Evolutionary conservation across 2,329 filamentous ascomycete species (phyloP), one percentile per base, ranked within the genome.

Genomic region (Canariomyces notabilis): DNA sequence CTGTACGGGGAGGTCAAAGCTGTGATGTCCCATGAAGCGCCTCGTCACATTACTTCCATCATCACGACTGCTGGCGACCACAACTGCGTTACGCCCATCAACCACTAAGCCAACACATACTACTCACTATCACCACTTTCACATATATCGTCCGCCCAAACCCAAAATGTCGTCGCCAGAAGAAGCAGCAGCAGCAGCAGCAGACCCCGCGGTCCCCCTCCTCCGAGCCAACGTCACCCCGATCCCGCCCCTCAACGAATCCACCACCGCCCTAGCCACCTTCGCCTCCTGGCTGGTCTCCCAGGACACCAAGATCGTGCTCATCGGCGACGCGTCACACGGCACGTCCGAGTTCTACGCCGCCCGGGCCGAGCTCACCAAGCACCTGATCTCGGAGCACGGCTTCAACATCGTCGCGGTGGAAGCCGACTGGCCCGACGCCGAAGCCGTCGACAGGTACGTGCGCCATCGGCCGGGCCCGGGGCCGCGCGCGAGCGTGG

Each of bases 341-440:
- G 75, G 74, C 21, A 77, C 75, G 3, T 77, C 74, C 1, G 74
- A 77, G 47, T 77, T 77, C 64, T 78, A 78, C 55, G 49, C 61
- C 21, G 73, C 72, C 3, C 70, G 75, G 12, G 71, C 73, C 14
- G 69, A 69, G 32, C 73, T 77, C 38, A 77, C 74, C 2, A 70
- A 74, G 49, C 66, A 68, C 36, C 62, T 77, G 19, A 72, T 77
- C 50, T 51, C 66, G 6, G 54, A 70, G 32, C 73, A 77, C 53
- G 72, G 72, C 41, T 76, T 73, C 61, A 74, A 67, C 31, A 69
- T 72, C 36, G 66, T 77, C 7, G 72, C 71, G 18, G 63, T 75
- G 6, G 74, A 78, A 57, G 72, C 69, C 16, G 75, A 77, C 61
- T 77, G 73, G 74, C 74, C 74, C 1, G 74, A 78, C 51, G 71